phyloP scores from a whole-genome alignment of 1,284 basidiomycete species.

The Fomitopsis betulina region DNA sequence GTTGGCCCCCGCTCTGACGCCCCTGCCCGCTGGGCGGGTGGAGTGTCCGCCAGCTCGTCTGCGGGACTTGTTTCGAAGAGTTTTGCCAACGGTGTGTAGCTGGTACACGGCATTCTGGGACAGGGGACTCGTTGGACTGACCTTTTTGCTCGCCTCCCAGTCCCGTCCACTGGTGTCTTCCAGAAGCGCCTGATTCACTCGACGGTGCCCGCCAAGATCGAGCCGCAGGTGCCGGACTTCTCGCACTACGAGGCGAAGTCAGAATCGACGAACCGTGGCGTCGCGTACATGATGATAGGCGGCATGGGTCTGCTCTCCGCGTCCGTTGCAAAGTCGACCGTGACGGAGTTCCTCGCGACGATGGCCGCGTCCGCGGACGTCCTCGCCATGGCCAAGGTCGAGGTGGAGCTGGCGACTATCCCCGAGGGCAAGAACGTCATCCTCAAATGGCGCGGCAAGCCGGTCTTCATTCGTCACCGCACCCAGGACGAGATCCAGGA shows the following conservation, averaged over 20 bases:
- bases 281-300: conserved; percentile 98
- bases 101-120: not conserved
- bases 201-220: conserved; percentile 58
- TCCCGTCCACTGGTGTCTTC: conserved; percentile 47
- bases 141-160: conserved; percentile 22
- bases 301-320: conserved; percentile 93
- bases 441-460: conserved; percentile 99
- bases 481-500: conserved; percentile 92
- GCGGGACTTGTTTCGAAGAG: conserved; percentile 62
- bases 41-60: conserved; percentile 44
- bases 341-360: conserved; percentile 92
- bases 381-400: conserved; percentile 96
- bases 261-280: conserved; percentile 70
- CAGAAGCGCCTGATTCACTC: conserved; percentile 75
- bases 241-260: conserved; percentile 76
- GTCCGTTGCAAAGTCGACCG: conserved; percentile 89
- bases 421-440: conserved; percentile 98
- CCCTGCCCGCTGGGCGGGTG: conserved; percentile 64
- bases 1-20: conserved; percentile 59
- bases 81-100: conserved; percentile 60
- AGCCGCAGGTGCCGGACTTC: conserved; percentile 86
- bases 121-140: not conserved
- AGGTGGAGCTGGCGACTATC: conserved; percentile 88
- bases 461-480: conserved; percentile 98
- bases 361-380: conserved; percentile 99